Base-by-base conservation (phyloP, 2,329 filamentous ascomycete genomes). In the Phaeosphaeriaceae sp. region DNA sequence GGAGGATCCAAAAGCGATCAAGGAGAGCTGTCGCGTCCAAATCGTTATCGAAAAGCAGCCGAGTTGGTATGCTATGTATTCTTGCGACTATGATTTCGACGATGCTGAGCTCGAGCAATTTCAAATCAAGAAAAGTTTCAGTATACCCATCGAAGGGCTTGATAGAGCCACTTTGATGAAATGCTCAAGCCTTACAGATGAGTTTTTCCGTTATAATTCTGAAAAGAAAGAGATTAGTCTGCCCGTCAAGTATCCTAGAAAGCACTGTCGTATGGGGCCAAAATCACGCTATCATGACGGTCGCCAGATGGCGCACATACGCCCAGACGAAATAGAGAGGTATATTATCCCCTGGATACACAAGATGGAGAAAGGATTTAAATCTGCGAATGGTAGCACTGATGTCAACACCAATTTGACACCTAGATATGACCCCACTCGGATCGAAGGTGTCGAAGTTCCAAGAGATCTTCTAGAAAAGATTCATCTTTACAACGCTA, bases 401-500 rank as follows among this genome's bases (percentile, higher is more conserved):
- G 5, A 8, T 26, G 23, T 8, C 7, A 26, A 11, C 7, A 6
- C 23, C 6, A 26, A 26, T 8, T 26, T 11, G 11, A 26, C 7
- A 6, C 23, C 7, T 11, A 26, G 1, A 2, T 11, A 26, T 6
- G 6, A 26, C 11, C 23, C 2, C 6, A 9, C 23, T 8, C 7
- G 23, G 23, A 46, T 58, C 7, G n/a, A n/a, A n/a, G 13, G n/a
- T 6, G 46, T 56, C 3, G 6, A 7, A 0, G 46, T 58, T 29
- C 61, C 61, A 3, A n/a, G 26, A 1, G 28, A 9, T 13, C 51
- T 62, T 7, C 28, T 48, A 2, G 48, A 50, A 1, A 63, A 56
- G 26, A 63, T 63, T 1, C 54, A 65, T 20, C 46, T 63, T 1
- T 65, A 65, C 43, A 61, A 60, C 35, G 50, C 49, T 8, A 59